phyloP scores from a whole-genome alignment of 169 alveolate genomes.

The Babesia ovata region DNA sequence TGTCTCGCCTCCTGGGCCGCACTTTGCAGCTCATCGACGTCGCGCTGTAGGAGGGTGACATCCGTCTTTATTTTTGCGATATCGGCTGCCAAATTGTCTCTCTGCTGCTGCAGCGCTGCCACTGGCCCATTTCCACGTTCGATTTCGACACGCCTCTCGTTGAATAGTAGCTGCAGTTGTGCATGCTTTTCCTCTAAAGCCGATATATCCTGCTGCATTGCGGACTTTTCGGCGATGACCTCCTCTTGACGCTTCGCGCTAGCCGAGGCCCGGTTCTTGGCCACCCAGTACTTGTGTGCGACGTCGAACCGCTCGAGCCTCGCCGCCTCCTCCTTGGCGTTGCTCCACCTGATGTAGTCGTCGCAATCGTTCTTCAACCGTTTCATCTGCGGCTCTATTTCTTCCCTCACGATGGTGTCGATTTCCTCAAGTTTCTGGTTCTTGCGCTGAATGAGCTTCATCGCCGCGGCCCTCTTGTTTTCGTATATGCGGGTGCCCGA shows the following conservation, averaged over 20 bases:
- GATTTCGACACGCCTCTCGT: neutral
- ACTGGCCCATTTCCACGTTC: constrained; percentile 16
- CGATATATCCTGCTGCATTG: constrained; percentile 53
- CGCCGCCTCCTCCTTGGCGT: constrained; percentile 72
- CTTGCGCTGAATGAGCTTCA: constrained; percentile 88
- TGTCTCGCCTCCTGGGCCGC: constrained; percentile 52
- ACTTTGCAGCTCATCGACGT: constrained; percentile 55
- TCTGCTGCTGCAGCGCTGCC: constrained; percentile 41
- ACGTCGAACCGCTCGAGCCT: constrained; percentile 67
- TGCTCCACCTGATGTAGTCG: constrained; percentile 72
- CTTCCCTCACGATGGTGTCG: constrained; percentile 86
- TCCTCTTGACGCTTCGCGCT: constrained; percentile 43
- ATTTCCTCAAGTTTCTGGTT: constrained; percentile 90
- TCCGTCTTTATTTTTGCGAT: constrained; percentile 59
- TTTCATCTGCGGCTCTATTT: constrained; percentile 88
- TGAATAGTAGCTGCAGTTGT: constrained; percentile 4
- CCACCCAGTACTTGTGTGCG: constrained; percentile 71
- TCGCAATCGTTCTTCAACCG: constrained; percentile 85
- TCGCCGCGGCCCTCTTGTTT: constrained; percentile 90
- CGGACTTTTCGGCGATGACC: constrained; percentile 46
- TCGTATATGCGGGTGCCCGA: constrained; percentile 97
- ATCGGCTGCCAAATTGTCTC: constrained; percentile 58
- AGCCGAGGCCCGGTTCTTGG: constrained; percentile 35
- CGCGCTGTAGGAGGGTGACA: constrained; percentile 58
- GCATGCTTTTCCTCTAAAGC: constrained; percentile 25